Base-by-base conservation (phyloP, 2,329 filamentous ascomycete species). In the Cladosporium sphaerospermum region DNA sequence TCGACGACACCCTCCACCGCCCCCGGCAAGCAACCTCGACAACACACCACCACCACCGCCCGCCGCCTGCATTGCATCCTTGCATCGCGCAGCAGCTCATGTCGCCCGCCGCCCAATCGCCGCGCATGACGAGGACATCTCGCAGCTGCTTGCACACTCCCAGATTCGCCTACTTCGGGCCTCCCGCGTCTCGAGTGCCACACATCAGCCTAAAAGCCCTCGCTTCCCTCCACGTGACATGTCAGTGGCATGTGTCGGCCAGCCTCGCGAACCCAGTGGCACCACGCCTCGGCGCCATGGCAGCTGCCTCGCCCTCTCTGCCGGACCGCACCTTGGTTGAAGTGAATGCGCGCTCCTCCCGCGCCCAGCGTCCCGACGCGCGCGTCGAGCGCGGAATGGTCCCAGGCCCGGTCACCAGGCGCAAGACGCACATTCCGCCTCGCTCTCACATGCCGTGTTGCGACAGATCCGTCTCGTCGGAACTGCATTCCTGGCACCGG, bases 191-290 rank as follows among this genome's bases (percentile, higher is more conserved):
- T 18, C 40, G 14, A 36, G 48, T 51, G 39, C 23, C 31, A 43
- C 40, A 32, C 39, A 32, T 40, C 47, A 16, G 32, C 31, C 32
- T 18, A 28, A 28, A 28, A 28, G 7, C 23, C 23, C 23, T 28
- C 48, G 28, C 40, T 36, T 7, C 10, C 14, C 16, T 14, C 40
- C 40, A 51, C 48, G 48, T 51, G 48, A 51, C 48, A 51, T 51
- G 48, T 44, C 48, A 51, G 37, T 51, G 48, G 37, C 48, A 51
- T 44, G 48, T 40, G 44, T 51, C 33, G 37, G 48, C 48, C 44
- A 18, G 23, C 23, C 23, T 28, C 23, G 23, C 23, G 23, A 28
- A 28, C 23, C 23, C 23, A 28, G 23, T 28, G 23, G 23, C 23
- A 41, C 39, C n/a, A 41, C 34, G 34, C 34, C 23, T 7, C 23